Evolutionary conservation across 1,139 yeast species (phyloP).

Genomic region (Pichia kudriavzevii): DNA sequence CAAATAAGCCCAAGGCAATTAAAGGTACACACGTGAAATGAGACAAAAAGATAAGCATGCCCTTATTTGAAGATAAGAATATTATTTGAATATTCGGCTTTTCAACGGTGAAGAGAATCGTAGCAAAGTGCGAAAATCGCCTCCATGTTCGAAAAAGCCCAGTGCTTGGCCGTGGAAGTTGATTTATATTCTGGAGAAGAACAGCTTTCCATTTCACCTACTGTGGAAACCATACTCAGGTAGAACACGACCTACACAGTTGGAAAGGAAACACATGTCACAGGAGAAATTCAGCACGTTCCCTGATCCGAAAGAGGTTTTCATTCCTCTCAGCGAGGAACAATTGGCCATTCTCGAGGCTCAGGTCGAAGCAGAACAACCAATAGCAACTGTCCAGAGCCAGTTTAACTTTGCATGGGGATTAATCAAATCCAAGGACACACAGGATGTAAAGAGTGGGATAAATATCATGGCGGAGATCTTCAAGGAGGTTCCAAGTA

Average conservation of each 20-base stretch:
- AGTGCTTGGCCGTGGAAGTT: no score
- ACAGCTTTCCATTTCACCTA: no score
- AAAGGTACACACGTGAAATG: no score
- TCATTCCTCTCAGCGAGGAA: conserved; percentile 60
- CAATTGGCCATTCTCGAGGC: conserved; percentile 68
- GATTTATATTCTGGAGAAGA: no score
- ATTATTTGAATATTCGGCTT: no score
- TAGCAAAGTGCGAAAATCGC: no score
- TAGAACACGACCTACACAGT: not conserved
- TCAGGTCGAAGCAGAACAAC: conserved; percentile 78
- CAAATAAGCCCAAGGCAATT: no score
- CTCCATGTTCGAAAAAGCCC: no score
- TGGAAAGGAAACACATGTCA: not conserved
- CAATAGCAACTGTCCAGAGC: conserved; percentile 72
- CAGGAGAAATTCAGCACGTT: conserved; percentile 18
- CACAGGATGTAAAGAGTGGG: conserved; percentile 60
- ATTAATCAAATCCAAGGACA: conserved; percentile 62
- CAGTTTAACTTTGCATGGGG: conserved; percentile 97
- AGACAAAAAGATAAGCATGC: no score
- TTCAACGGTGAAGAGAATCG: no score
- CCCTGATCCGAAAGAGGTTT: conserved; percentile 24
- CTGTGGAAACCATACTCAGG: no score
- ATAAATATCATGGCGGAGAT: conserved; percentile 66
- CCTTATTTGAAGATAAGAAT: no score
- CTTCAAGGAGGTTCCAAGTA: conserved; percentile 68